phyloP scores from a whole-genome alignment of 2,329 filamentous ascomycete species.

The Penicillium occitanis region DNA sequence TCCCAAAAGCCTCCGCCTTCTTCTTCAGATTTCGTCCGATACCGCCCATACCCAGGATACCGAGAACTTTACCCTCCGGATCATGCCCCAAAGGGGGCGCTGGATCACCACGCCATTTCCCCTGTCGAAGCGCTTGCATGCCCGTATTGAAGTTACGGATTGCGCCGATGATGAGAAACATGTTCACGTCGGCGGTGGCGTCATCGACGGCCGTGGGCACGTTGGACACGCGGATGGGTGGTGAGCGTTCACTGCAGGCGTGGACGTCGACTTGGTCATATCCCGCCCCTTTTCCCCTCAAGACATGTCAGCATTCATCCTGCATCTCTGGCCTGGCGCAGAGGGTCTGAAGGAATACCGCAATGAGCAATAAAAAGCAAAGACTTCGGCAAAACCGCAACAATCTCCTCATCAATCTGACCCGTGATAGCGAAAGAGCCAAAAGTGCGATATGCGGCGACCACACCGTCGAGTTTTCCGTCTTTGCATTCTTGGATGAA shows the following conservation, averaged over 20 bases:
- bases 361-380: conserved; percentile 42
- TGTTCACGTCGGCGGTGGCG: conserved; percentile 75
- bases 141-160: conserved; percentile 69
- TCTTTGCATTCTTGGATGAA: conserved; percentile 68
- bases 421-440: conserved; percentile 65
- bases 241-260: conserved; percentile 64
- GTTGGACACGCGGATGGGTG: conserved; percentile 70
- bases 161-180: conserved; percentile 79
- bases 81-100: conserved; percentile 66
- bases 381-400: conserved; percentile 50
- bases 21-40: conserved; percentile 75
- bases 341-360: conserved; percentile 30
- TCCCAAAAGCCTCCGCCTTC: conserved; percentile 73
- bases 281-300: conserved; percentile 61
- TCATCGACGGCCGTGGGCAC: conserved; percentile 79
- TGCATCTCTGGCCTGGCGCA: too few relatives aligned
- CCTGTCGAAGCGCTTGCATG: conserved; percentile 64
- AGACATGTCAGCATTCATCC: neutral
- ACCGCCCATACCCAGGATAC: conserved; percentile 82
- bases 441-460: conserved; percentile 71
- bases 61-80: conserved; percentile 73
- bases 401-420: conserved; percentile 67
- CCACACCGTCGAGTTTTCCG: conserved; percentile 65
- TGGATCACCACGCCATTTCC: conserved; percentile 64
- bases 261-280: conserved; percentile 79